Evolutionary conservation across 108 stramenopile species (phyloP), one percentile per base, ranked within the genome.

Genomic region (Asterionellopsis glacialis): DNA sequence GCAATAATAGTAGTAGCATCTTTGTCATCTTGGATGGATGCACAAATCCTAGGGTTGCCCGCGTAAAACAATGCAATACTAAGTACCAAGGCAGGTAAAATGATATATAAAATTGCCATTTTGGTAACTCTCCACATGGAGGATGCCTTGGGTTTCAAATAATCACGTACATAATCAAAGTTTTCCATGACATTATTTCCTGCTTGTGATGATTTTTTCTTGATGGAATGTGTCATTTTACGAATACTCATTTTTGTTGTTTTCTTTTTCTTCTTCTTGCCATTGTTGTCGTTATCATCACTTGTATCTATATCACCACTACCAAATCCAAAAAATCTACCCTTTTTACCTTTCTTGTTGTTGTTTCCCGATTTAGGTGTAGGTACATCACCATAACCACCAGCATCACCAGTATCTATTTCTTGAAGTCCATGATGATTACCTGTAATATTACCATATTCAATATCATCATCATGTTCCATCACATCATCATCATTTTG

Each of bases 21-120:
- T n/a, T n/a, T n/a, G n/a, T n/a, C n/a, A n/a, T n/a, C n/a, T n/a
- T n/a, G n/a, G n/a, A 7, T 33, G 33, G 33, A 33, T 33, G 33
- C 33, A 33, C 33, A 33, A 33, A 52, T 64, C 0, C 54, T 56
- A 9, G 73, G 73, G 24, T 74, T 74, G n/a, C 62, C 62, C 21
- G 59, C 52, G 51, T 74, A 74, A 53, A 56, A 74, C 0, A 67
- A 55, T 3, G 59, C 28, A 13, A 28, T 24, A 0, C 66, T 55
- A 7, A 55, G 9, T 0, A 28, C 10, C 3, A 66, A 23, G 4
- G 73, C 55, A 19, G 73, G 73, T 23, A 74, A 41, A 25, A 67
- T 42, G 22, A 74, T 49, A 25, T 47, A 58, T 16, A 51, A 40
- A 13, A 54, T 24, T 23, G 50, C 56, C 26, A 38, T 25, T 22